phyloP scores from a whole-genome alignment of 1,139 yeast species.

The Geotrichum carabidarum region DNA sequence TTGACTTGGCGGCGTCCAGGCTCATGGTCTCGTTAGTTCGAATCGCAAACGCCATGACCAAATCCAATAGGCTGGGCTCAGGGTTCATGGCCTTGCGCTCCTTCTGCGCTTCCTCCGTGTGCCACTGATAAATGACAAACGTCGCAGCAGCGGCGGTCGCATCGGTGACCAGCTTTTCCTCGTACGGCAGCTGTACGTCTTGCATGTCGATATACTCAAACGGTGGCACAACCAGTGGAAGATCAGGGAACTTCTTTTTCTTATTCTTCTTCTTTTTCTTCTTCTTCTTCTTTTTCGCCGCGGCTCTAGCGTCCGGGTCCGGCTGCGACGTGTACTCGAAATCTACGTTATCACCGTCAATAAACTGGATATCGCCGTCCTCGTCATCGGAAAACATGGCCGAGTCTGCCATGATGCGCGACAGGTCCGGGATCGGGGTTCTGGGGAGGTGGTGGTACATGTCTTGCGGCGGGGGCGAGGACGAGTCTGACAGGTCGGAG shows the following conservation, averaged over 20 bases:
- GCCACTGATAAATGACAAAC: constrained; percentile 29
- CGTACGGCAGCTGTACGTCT: no score
- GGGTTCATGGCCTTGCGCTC: background rate
- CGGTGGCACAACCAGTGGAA: no score
- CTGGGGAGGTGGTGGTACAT: background rate
- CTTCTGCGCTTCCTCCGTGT: constrained; percentile 1
- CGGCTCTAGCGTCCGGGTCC: background rate
- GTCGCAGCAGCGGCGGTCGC: constrained; percentile 31
- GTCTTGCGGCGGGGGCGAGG: background rate
- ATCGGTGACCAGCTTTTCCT: no score
- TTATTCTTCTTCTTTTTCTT: constrained; percentile 50
- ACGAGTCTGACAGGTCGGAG: background rate
- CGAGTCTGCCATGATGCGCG: background rate
- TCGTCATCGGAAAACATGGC: constrained; percentile 11
- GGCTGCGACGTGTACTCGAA: constrained; percentile 46
- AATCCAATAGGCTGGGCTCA: no score
- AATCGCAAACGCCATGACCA: no score
- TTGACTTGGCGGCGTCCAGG: constrained; percentile 1
- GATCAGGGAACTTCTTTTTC: constrained; percentile 1
- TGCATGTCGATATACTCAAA: no score
- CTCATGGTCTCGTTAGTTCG: background rate
- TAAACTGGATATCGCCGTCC: constrained; percentile 32
- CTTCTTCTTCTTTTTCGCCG: constrained; percentile 49
- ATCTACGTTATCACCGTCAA: constrained; percentile 55
- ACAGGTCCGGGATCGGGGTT: background rate